Conservation (phyloP, 2,329 filamentous ascomycete genomes). For the Epichloe amarillans region DNA sequence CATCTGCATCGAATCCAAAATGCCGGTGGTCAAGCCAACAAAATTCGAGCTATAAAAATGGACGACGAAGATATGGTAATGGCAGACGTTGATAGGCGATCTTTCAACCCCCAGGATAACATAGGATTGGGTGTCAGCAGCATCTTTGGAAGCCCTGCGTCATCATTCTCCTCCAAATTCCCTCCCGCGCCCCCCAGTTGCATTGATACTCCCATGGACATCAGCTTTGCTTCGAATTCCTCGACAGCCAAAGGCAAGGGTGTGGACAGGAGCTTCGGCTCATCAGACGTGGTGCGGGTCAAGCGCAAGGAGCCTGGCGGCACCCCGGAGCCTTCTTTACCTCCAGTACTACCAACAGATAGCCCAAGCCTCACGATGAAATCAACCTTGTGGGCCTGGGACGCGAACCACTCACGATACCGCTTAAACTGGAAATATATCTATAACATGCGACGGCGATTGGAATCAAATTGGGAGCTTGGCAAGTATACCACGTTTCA, state of each 20-base stretch:
- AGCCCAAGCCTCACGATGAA: slow-evolving; percentile 22
- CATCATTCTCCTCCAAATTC: slow-evolving; percentile 18
- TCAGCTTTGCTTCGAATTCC: slow-evolving; percentile 6
- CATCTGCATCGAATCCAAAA: slow-evolving; percentile 30
- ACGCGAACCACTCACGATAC: slow-evolving; percentile 31
- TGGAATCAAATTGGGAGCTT: slow-evolving; percentile 86
- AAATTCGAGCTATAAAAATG: slow-evolving; percentile 40
- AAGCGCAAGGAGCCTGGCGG: slow-evolving; percentile 25
- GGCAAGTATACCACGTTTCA: slow-evolving; percentile 79
- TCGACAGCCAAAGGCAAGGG: slow-evolving; percentile 14
- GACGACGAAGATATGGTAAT: slow-evolving; percentile 37
- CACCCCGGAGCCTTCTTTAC: slow-evolving; percentile 18
- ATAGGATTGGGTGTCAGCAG: slow-evolving; percentile 11
- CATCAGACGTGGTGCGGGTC: slow-evolving; percentile 17
- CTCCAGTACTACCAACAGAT: slow-evolving; percentile 17
- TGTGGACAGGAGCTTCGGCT: slow-evolving; percentile 16
- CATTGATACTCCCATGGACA: slow-evolving; percentile 19
- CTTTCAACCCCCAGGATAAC: slow-evolving; percentile 11
- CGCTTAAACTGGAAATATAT: slow-evolving; percentile 87
- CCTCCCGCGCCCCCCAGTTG: slow-evolving; percentile 11
- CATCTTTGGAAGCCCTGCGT: slow-evolving; percentile 22
- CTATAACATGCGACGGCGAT: slow-evolving; percentile 70
- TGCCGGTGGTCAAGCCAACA: slow-evolving; percentile 38
- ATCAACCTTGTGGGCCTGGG: slow-evolving; percentile 39
- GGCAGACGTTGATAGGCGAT: slow-evolving; percentile 23